phyloP scores from a whole-genome alignment of 2,329 filamentous ascomycete species.

The Graphilbum fragrans region DNA sequence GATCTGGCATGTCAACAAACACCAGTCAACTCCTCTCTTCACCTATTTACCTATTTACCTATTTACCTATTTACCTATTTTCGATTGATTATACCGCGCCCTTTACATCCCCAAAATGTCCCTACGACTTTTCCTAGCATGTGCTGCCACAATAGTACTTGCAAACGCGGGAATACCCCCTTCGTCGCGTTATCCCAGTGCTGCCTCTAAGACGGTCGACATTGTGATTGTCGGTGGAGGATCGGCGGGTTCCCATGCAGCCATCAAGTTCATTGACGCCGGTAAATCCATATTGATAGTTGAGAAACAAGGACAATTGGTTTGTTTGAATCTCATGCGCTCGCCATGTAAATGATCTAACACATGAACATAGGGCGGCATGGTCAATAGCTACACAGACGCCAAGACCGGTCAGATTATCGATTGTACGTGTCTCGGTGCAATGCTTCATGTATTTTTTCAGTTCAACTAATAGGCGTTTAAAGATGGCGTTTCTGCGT shows the following conservation, averaged over 20 bases:
- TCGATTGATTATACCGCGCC: too few species aligned
- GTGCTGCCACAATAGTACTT: too few species aligned
- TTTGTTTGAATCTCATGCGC: constrained; percentile 10
- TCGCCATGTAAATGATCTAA: not conserved
- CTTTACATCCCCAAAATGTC: too few species aligned
- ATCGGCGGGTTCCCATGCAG: constrained; percentile 23
- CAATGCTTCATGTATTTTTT: not conserved
- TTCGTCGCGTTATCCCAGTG: constrained; percentile 1
- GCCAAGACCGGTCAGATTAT: constrained; percentile 21
- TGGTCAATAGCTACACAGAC: constrained; percentile 33
- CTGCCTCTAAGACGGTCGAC: constrained; percentile 11
- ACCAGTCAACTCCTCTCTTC: too few species aligned
- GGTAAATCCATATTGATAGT: constrained; percentile 21
- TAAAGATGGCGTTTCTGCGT: constrained; percentile 21
- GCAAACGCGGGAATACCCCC: too few species aligned
- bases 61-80: too few species aligned
- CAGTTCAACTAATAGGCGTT: not conserved
- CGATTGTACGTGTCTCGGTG: constrained; percentile 17
- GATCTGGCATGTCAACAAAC: too few species aligned
- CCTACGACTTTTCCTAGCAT: too few species aligned
- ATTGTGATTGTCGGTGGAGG: constrained; percentile 24
- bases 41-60: too few species aligned
- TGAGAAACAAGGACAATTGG: constrained; percentile 20
- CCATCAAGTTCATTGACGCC: constrained; percentile 22
- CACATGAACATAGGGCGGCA: constrained; percentile 28